Base-by-base conservation (phyloP, 495 filamentous ascomycete genomes). In the Penicillium paxilli region DNA sequence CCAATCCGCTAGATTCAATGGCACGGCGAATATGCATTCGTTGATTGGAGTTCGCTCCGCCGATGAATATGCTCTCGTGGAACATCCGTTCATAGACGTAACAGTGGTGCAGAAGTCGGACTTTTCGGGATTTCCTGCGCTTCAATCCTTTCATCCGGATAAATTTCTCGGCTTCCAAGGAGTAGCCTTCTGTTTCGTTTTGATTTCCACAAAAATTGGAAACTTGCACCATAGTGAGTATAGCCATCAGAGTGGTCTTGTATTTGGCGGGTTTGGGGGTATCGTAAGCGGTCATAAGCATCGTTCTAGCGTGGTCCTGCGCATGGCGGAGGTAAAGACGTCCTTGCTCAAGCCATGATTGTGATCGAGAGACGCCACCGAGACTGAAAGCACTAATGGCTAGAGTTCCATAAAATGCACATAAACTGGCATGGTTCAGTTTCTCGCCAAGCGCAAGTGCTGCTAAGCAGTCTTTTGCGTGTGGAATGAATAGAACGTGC, bases 51-150 rank as follows among this genome's bases (percentile, higher is more conserved):
- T 57, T 59, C 11, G 52, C 55, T 17, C 55, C 59, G 19, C 55
- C 55, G 16, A 63, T 50, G 21, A 63, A 63, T 10, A 63, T 60
- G n/a, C 61, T 67, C 51, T 69, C 67, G 28, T 69, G 57, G 28
- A 69, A 63, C 21, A 69, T 60, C 0, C 64, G 59, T 17, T 65
- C 55, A 17, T 63, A 65, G 5, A 60, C 59, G 35, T 69, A 69
- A 35, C 64, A 69, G 26, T 69, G 67, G 56, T 67, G 67, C 3
- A 69, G 49, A 3, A 67, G 54, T 9, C 67, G 59, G 12, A 58
- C 57, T 26, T 67, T 69, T 5, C 64, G 55, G 5, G 64, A 69
- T 24, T 64, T 62, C 10, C 42, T 54, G 10, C 55, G 46, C 37
- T 65, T 67, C 2, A 67, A 38, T 4, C 67, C 64, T 20, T 54